phyloP scores from a whole-genome alignment of 768 basidiomycete species.

The Leccinum uliginosum region DNA sequence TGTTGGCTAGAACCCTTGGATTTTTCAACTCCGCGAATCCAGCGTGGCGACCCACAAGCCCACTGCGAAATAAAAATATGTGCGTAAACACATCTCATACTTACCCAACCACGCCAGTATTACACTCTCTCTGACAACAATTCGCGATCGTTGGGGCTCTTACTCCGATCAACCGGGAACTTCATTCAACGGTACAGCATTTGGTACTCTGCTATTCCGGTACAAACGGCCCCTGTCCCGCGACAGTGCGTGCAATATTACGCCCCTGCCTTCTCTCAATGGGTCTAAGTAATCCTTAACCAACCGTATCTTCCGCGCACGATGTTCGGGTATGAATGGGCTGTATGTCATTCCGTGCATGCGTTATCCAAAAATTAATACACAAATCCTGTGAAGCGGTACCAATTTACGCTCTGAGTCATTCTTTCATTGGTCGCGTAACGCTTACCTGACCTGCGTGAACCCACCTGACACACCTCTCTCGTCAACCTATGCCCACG shows the following conservation, averaged over 20 bases:
- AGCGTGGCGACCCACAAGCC: conserved; percentile 18
- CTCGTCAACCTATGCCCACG: background rate
- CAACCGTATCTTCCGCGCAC: conserved; percentile 3
- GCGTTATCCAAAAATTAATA: conserved; percentile 21
- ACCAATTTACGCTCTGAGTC: conserved; percentile 1
- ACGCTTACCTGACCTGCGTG: conserved; percentile 12
- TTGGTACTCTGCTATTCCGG: background rate
- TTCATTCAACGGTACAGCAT: conserved; percentile 1
- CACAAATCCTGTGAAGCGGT: conserved; percentile 8
- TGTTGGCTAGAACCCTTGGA: background rate
- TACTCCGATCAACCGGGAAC: conserved; percentile 14
- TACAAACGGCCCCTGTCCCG: background rate
- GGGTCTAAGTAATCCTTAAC: background rate
- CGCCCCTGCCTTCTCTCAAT: conserved; percentile 1
- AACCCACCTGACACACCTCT: conserved; percentile 7
- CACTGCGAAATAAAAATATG: background rate
- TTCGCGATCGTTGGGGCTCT: conserved; percentile 4
- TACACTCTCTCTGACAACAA: background rate
- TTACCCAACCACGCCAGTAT: background rate
- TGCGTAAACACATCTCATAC: conserved; percentile 16
- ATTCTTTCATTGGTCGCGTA: conserved; percentile 1
- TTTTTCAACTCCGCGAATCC: conserved; percentile 31
- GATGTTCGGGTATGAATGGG: conserved; percentile 25
- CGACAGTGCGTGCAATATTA: conserved; percentile 7
- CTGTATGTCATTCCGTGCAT: conserved; percentile 5